Evolutionary conservation across 2,329 filamentous ascomycete genomes (phyloP).

Genomic region (Domatiomyces globalis): DNA sequence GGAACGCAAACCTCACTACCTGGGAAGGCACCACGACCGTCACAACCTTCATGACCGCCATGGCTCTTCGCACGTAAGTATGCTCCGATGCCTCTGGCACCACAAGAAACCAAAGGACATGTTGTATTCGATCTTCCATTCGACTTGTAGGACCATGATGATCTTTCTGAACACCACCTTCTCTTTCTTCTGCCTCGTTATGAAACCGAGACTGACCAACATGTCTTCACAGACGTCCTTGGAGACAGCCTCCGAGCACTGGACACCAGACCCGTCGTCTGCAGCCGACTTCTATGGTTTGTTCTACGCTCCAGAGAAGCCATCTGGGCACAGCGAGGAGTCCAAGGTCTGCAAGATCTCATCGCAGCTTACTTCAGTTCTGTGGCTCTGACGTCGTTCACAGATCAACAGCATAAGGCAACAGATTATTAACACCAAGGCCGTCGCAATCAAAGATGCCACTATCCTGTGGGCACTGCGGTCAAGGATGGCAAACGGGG

Average conservation of each 20-base stretch:
- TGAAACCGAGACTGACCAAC: slow-evolving; percentile 5
- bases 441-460: slow-evolving; percentile 42
- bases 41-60: slow-evolving; percentile 4
- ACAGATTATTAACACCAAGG: slow-evolving; percentile 39
- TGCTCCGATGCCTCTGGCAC: neutral
- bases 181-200: slow-evolving; percentile 2
- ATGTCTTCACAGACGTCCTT: slow-evolving; percentile 8
- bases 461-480: slow-evolving; percentile 51
- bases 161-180: neutral
- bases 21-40: slow-evolving; percentile 6
- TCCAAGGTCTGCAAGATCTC: neutral
- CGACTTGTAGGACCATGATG: slow-evolving; percentile 9
- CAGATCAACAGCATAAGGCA: slow-evolving; percentile 41
- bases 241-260: slow-evolving; percentile 5
- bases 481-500: slow-evolving; percentile 51
- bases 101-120: slow-evolving; percentile 7
- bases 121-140: slow-evolving; percentile 5
- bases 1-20: neutral
- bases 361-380: neutral
- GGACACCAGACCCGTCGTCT: slow-evolving; percentile 8
- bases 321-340: neutral
- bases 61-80: slow-evolving; percentile 1
- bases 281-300: slow-evolving; percentile 16
- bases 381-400: neutral
- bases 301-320: neutral